A percentile compares a stretch with the other conserved stretches of the same genome.
These are phyloP conservation scores for Macrophomina phaseolina DNA, from an alignment of 2,329 filamentous ascomycete species.

Conservation along the genomic window DNA sequence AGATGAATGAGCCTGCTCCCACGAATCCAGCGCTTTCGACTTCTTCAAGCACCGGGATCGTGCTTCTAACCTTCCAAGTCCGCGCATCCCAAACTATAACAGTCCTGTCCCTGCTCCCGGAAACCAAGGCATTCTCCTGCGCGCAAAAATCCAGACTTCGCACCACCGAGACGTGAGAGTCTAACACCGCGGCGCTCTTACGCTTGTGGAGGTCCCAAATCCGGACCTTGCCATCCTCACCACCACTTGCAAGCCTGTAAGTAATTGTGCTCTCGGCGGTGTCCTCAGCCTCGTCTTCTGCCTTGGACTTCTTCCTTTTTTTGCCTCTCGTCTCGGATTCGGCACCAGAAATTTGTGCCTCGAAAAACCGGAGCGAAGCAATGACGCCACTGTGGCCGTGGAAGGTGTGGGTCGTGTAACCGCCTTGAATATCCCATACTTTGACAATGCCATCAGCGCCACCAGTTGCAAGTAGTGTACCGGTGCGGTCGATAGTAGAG, in stretches of 20 bases:
- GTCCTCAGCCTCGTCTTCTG: constrained; percentile 52
- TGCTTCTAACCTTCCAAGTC: constrained; percentile 81
- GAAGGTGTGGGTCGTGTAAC: constrained; percentile 94
- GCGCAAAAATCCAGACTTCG: constrained; percentile 81
- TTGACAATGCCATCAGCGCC: constrained; percentile 93
- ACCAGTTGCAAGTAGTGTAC: constrained; percentile 89
- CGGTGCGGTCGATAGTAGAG: constrained; percentile 81
- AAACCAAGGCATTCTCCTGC: constrained; percentile 76
- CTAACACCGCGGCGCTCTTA: constrained; percentile 75
- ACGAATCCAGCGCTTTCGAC: constrained; percentile 86
- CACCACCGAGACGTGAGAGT: constrained; percentile 96
- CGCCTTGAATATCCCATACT: constrained; percentile 91
- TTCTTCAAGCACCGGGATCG: constrained; percentile 83
- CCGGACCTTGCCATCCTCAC: constrained; percentile 89
- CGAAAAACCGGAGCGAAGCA: constrained; percentile 90
- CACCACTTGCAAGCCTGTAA: constrained; percentile 86
- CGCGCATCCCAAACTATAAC: constrained; percentile 87
- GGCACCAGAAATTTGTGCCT: constrained; percentile 58
- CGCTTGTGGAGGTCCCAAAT: constrained; percentile 92
- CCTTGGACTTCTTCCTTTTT: constrained; percentile 52
- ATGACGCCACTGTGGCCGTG: constrained; percentile 90
- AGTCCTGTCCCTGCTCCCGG: constrained; percentile 90
- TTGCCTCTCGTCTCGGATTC: constrained; percentile 41
- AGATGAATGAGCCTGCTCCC: constrained; percentile 72
- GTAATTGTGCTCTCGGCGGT: constrained; percentile 58